phyloP scores from a whole-genome alignment of 2,329 filamentous ascomycete genomes.

The Pseudopyrenochaeta lycopersici region DNA sequence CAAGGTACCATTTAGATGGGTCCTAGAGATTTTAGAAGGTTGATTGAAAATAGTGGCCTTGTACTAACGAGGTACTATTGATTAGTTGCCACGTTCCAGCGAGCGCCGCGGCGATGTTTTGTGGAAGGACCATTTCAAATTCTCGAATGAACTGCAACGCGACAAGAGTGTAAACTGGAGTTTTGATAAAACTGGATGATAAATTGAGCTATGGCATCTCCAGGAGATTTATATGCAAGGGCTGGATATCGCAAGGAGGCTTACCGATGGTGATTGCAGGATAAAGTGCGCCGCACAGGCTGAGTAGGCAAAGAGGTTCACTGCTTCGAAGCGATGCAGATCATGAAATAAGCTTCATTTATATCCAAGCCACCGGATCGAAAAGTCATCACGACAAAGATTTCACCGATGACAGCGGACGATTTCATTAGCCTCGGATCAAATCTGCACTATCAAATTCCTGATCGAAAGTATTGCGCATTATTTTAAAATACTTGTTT shows the following conservation, averaged over 20 bases:
- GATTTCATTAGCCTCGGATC: too few relatives aligned
- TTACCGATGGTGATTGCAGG: slow-evolving; percentile 1
- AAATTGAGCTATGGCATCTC: neutral
- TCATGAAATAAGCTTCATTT: neutral
- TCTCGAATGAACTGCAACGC: neutral
- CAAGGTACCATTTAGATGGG: slow-evolving; percentile 8
- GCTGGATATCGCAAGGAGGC: neutral
- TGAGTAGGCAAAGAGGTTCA: neutral
- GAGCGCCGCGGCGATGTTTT: slow-evolving; percentile 11
- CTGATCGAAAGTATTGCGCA: too few relatives aligned
- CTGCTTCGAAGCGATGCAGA: neutral
- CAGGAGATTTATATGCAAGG: neutral
- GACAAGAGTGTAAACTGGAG: neutral
- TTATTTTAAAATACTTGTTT: too few relatives aligned
- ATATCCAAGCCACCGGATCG: neutral
- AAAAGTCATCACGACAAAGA: neutral
- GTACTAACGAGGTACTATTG: slow-evolving; percentile 9
- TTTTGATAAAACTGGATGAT: too few relatives aligned
- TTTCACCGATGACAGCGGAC: neutral
- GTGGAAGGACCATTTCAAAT: slow-evolving; percentile 12
- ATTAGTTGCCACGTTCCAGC: slow-evolving; percentile 18
- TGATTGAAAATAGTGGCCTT: too few relatives aligned
- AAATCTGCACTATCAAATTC: too few relatives aligned
- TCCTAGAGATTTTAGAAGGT: slow-evolving; percentile 1
- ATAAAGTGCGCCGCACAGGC: neutral